Base-by-base conservation (phyloP, 345 rosid species). In the Eucalyptus cloeziana region DNA sequence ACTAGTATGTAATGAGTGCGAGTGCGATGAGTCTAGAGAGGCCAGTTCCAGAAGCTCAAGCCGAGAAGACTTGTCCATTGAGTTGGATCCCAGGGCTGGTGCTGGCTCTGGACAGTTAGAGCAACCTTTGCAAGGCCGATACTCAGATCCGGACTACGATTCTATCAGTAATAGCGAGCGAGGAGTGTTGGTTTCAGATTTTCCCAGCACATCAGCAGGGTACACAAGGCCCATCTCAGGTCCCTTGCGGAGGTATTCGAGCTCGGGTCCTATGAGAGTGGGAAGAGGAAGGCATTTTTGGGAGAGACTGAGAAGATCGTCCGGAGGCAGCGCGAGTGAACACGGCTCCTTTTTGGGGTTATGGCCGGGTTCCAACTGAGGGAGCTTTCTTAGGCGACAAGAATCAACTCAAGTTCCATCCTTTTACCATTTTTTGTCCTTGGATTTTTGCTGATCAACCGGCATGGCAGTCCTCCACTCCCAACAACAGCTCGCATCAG, bases 1-100 rank as follows among this genome's bases (percentile, higher is more conserved):
- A 91, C 93, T 98, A 43, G 98, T 98, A 6, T 93, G 95, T 88
- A 95, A 96, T 30, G 99, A 97, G 91, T 96, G 98, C 44, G 95
- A 98, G 91, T 50, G 87, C 5, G 95, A 97, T n/a, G 98, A 94
- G 92, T 96, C 96, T 7, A 95, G 91, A 87, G 98, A 95, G 87
- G 92, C 93, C 14, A 93, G 93, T 47, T 96, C 97, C 37, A 89
- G 91, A 86, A 93, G 93, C 87, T 94, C 93, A 15, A 92, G 94
- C 90, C 91, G 64, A 13, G 98, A 92, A 49, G 94, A 89, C 89
- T 47, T 91, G 44, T 93, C 95, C 45, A 88, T 93, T 62, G 96
- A 94, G 90, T 86, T 93, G 90, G 94, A 92, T 64, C 91, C 89
- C 52, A 93, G 45, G 79, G 94, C 88, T 87, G 92, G 94, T 92